Base-by-base conservation (phyloP, 345 rosid species). In the Boechera stricta region DNA sequence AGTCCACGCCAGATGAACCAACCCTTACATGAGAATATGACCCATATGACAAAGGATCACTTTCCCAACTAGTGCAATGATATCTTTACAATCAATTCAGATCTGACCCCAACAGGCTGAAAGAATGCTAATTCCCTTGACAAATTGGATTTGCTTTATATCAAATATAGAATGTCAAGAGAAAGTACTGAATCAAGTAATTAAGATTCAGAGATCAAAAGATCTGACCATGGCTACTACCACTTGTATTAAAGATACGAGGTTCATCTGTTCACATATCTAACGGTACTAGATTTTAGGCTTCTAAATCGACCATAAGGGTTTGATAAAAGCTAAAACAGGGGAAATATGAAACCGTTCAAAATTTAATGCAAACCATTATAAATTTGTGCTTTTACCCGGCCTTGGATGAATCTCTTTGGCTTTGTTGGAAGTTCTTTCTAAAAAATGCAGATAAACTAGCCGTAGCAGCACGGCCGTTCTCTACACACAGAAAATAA, bases 21-120 rank as follows among this genome's bases (percentile, higher is more conserved):
- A 91, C 95, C 85, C 93, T 86, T 45, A 94, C 92, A 83, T 94
- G 98, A 54, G 98, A 94, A 79, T 94, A 90, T 54, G 98, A 94
- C 53, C 98, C 97, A 64, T 86, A 84, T 29, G 93, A 80, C 45
- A 90, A 82, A 63, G 88, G 90, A 73, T 94, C 98, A 62, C 81
- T 84, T 68, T 97, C 96, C 97, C 98, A 94, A 84, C 90, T 87
- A 13, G 98, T 92, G 74, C 97, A 16, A 16, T 16, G 16, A 16
- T 16, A 16, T 32, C 6, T 32, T 57, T 57, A 15, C 10, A 15
- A 7, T 57, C 4, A 10, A 57, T 32, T 57, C 39, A 32, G 15
- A 31, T 57, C 41, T 4, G 3, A 57, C 32, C 24, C 41, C 11
- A 5, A 13, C 42, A 8, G 42, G 63, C 26, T 58, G 24, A 21